Conservation (phyloP, 2,329 filamentous ascomycete species). For the Elsinoe fawcettii region DNA sequence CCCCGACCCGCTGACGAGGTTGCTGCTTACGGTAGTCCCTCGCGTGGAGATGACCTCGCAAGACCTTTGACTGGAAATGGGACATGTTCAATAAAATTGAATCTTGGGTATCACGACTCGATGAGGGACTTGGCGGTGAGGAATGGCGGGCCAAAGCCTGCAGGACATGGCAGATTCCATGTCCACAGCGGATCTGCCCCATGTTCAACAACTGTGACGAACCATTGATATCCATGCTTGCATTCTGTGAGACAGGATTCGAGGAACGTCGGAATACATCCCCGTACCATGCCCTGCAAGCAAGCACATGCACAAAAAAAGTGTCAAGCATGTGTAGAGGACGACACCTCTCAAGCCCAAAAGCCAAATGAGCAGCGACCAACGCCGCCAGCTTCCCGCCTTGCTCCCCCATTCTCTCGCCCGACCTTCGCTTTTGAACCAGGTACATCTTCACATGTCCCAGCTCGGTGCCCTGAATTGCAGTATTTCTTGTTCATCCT, state of each 20-base stretch:
- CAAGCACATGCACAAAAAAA: background rate
- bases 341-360: background rate
- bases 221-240: background rate
- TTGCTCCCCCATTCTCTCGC: background rate
- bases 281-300: background rate
- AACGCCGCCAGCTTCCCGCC: conserved; percentile 8
- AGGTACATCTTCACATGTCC: background rate
- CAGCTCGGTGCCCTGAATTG: background rate
- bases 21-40: background rate
- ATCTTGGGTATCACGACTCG: background rate
- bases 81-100: background rate
- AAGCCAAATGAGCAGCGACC: conserved; percentile 5
- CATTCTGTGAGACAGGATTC: background rate
- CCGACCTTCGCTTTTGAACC: background rate
- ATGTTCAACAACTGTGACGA: background rate
- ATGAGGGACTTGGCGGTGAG: background rate
- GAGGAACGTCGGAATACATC: background rate
- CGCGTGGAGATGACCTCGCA: background rate
- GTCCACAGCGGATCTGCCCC: background rate
- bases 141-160: background rate
- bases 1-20: background rate
- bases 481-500: background rate
- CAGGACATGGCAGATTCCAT: conserved; percentile 4
- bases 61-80: background rate
- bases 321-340: background rate